Evolutionary conservation across 441 rosid genomes (phyloP).

Genomic region (Croton setiger): DNA sequence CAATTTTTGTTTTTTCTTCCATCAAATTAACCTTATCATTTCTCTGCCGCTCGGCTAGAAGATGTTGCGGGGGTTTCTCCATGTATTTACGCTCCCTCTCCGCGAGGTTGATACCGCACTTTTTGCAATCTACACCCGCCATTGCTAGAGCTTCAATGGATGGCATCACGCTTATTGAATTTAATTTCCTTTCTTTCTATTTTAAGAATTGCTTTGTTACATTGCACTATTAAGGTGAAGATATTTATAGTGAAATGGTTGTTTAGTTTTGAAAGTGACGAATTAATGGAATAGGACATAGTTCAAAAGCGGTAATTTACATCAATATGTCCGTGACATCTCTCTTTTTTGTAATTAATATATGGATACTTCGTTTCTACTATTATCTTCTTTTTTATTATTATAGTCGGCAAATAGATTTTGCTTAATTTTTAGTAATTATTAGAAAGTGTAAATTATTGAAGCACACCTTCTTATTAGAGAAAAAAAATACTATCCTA

Average conservation of each 20-base stretch:
- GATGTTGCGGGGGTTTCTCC: slow-evolving; percentile 22
- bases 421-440: too few relatives aligned
- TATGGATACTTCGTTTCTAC: too few relatives aligned
- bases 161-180: slow-evolving; percentile 3
- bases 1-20: background rate
- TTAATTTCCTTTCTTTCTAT: background rate
- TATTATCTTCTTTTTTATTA: too few relatives aligned
- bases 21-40: background rate
- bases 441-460: too few relatives aligned
- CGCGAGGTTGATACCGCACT: slow-evolving; percentile 24
- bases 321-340: background rate
- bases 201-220: background rate
- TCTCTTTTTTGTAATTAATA: background rate
- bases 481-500: too few relatives aligned
- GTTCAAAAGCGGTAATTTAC: background rate
- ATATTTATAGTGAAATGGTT: background rate
- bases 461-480: too few relatives aligned
- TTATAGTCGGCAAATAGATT: too few relatives aligned
- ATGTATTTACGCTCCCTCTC: slow-evolving; percentile 21
- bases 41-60: slow-evolving; percentile 17
- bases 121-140: slow-evolving; percentile 28
- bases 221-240: background rate
- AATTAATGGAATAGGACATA: background rate
- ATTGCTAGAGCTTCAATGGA: slow-evolving; percentile 38
- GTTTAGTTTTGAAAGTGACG: background rate